Evolutionary conservation across 345 rosid genomes (phyloP).

Genomic region (Pelargonium nanum): DNA sequence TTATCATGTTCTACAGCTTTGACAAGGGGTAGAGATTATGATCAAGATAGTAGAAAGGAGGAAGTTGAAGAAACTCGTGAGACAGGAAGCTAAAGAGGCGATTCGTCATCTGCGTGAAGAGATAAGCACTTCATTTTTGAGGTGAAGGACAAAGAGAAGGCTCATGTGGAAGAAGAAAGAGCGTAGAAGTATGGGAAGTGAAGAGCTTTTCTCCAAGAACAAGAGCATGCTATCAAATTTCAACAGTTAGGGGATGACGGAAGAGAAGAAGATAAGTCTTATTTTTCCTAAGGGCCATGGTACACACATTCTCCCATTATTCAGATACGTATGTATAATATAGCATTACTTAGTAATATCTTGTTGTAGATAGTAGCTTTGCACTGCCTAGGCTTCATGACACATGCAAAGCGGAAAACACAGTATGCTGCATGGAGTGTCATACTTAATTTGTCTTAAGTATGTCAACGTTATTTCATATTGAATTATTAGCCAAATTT

Average conservation of each 20-base stretch:
- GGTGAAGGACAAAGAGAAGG: slow-evolving; percentile 57
- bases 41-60: slow-evolving; percentile 69
- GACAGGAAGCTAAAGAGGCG: slow-evolving; percentile 60
- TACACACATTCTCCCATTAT: no score
- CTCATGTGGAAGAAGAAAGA: slow-evolving; percentile 41
- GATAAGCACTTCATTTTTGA: slow-evolving; percentile 46
- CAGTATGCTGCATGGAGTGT: no score
- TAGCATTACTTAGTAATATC: no score
- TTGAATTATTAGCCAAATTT: no score
- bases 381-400: no score
- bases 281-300: no score
- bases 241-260: slow-evolving; percentile 79
- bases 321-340: no score
- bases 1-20: slow-evolving; percentile 51
- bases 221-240: slow-evolving; percentile 74
- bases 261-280: slow-evolving; percentile 40
- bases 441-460: no score
- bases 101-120: slow-evolving; percentile 74
- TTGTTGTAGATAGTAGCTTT: no score
- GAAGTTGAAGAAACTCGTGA: slow-evolving; percentile 50
- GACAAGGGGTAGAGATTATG: slow-evolving; percentile 82
- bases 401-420: no score
- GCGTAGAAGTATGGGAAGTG: slow-evolving; percentile 60
- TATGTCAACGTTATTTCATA: no score
- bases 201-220: slow-evolving; percentile 82